Percentiles rank a stretch among this genome's conserved stretches.
These are phyloP conservation scores for Orobanche coerulescens DNA, from an alignment of 257 asterid genomes.

Conservation along the genomic window DNA sequence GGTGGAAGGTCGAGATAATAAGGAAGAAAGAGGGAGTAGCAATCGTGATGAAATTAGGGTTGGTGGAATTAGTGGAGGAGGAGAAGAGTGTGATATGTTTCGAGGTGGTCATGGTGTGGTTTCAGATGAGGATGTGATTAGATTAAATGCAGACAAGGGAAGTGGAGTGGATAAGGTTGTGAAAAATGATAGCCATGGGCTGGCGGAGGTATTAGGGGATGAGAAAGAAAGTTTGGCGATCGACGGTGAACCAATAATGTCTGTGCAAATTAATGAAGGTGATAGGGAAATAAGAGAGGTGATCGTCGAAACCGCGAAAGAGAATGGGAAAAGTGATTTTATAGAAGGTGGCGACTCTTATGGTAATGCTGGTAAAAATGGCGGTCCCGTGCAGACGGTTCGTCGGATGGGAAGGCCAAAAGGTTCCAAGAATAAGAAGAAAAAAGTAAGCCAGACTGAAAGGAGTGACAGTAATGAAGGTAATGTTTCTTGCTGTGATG, in stretches of 20 bases:
- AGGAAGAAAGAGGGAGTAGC: slow-evolving; percentile 11
- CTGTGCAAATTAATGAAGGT: not conserved
- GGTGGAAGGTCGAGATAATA: slow-evolving; percentile 15
- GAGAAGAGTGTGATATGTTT: not conserved
- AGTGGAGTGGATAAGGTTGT: not conserved
- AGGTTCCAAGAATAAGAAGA: slow-evolving; percentile 23
- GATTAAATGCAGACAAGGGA: not conserved
- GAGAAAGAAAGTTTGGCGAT: no score
- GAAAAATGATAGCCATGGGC: not conserved
- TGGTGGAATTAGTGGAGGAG: not conserved
- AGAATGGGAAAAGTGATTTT: not conserved
- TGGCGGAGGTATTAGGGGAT: not conserved
- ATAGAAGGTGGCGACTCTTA: not conserved
- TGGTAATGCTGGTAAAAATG: not conserved
- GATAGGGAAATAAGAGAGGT: no score
- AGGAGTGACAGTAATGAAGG: not conserved
- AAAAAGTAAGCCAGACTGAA: not conserved
- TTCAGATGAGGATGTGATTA: not conserved
- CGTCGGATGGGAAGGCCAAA: slow-evolving; percentile 19
- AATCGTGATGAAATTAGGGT: not conserved
- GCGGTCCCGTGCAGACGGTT: not conserved
- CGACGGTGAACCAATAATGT: no score
- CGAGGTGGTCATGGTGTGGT: not conserved
- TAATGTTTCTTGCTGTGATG: not conserved
- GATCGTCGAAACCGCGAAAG: no score